Evolutionary conservation across 495 filamentous ascomycete genomes (phyloP).

Genomic region (Collariella sp.): DNA sequence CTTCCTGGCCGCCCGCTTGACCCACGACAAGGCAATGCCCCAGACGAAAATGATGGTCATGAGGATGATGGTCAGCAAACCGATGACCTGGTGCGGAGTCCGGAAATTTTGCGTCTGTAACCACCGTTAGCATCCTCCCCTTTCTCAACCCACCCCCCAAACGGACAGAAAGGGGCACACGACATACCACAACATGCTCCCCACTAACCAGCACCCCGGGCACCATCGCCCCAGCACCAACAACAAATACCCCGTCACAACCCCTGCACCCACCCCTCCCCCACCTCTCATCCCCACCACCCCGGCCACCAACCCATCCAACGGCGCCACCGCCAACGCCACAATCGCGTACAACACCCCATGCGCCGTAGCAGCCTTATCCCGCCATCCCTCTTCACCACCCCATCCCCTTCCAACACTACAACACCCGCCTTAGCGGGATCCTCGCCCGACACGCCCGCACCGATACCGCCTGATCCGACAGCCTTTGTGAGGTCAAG

Average conservation of each 20-base stretch:
- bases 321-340: slow-evolving; percentile 47
- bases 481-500: slow-evolving; percentile 45
- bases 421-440: no score
- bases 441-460: background rate
- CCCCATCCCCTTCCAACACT: no score
- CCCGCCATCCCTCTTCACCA: no score
- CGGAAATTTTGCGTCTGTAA: slow-evolving; percentile 42
- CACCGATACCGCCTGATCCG: slow-evolving; percentile 23
- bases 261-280: slow-evolving; percentile 42
- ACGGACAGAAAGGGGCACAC: background rate
- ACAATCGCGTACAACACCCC: slow-evolving; percentile 44
- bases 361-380: slow-evolving; percentile 35
- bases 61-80: slow-evolving; percentile 42
- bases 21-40: slow-evolving; percentile 41
- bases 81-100: slow-evolving; percentile 52
- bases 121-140: background rate
- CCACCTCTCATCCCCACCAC: slow-evolving; percentile 32
- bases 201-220: slow-evolving; percentile 43
- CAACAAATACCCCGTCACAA: slow-evolving; percentile 38
- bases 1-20: slow-evolving; percentile 37
- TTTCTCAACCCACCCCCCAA: background rate
- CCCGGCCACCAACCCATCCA: slow-evolving; percentile 45
- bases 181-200: slow-evolving; percentile 44
- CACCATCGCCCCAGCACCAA: slow-evolving; percentile 40
- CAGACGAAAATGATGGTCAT: slow-evolving; percentile 42